Conservation (phyloP, 148 eudicot genomes). For the Rhododendron ovatum region DNA sequence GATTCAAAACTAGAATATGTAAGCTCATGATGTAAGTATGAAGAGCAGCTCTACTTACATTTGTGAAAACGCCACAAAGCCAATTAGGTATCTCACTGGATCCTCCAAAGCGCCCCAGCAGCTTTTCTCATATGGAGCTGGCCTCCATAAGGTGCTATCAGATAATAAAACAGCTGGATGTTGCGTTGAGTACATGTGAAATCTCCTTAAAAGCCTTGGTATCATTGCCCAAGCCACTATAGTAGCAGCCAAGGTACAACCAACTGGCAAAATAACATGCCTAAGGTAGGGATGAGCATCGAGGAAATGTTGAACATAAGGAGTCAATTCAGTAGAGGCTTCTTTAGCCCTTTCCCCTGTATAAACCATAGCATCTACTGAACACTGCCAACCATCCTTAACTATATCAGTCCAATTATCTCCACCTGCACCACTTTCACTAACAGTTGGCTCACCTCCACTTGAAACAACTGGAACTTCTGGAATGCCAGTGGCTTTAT, state of each 20-base stretch:
- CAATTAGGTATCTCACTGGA: constrained; percentile 62
- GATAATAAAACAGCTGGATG: constrained; percentile 57
- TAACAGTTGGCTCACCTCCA: constrained; percentile 12
- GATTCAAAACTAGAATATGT: neutral
- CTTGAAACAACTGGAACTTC: constrained; percentile 35
- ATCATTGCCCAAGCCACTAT: constrained; percentile 69
- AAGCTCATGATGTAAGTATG: constrained; percentile 1
- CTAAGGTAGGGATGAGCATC: constrained; percentile 73
- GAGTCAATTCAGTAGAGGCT: constrained; percentile 48
- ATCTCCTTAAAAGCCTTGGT: constrained; percentile 70
- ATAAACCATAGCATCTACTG: constrained; percentile 39
- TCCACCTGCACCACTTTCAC: constrained; percentile 25
- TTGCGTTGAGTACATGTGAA: constrained; percentile 60
- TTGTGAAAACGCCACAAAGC: constrained; percentile 73
- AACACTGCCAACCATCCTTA: constrained; percentile 54
- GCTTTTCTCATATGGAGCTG: constrained; percentile 81
- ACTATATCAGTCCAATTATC: constrained; percentile 55
- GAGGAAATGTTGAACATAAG: constrained; percentile 57
- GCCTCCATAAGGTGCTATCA: constrained; percentile 42
- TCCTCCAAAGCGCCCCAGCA: constrained; percentile 88
- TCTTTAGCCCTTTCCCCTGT: constrained; percentile 62
- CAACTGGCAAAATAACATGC: constrained; percentile 71
- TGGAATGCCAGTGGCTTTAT: constrained; percentile 19
- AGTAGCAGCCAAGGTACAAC: constrained; percentile 60
- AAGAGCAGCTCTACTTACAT: constrained; percentile 42